Evolutionary conservation across 2,329 filamentous ascomycete genomes (phyloP), one percentile per base, ranked within the genome.

Genomic region (Metarhizium guizhouense): DNA sequence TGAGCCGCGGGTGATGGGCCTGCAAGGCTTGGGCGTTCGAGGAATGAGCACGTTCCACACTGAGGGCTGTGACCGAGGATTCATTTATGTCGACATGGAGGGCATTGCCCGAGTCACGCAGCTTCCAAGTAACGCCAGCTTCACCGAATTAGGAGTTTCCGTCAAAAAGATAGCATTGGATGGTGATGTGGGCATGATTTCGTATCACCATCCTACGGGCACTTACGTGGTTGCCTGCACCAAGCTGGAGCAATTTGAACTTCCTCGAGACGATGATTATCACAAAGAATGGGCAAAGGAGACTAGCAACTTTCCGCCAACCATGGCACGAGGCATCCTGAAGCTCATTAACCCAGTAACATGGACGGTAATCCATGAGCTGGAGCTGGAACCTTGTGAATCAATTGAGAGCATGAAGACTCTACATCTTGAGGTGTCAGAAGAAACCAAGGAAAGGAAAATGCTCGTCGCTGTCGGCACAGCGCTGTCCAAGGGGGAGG

Each of bases 401-500:
- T 81, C 84, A 13, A 78, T 95, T 14, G 86, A 94, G 67, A 90
- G 87, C 58, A 82, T 97, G 64, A 86, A 93, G 68, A 86, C 87
- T 4, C 79, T 97, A 43, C 87, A 88, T 54, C 81, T 99, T 14
- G 94, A 97, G 70, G 79, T 95, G 7, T 96, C 92, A 0, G 94
- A 99, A 71, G 84, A 86, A 38, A 96, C 91, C 0, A 90, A 94
- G 66, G 88, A 96, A 67, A 85, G 90, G 16, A 87, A 85, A 64
- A 86, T 88, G 65, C 79, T 97, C 50, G 80, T 99, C 52, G 84
- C 86, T 0, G 86, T 96, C 1, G 94, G 93, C 14, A 96, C 93
- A 0, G 87, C 90, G 1, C 81, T 94, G 30, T 81, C 86, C n/a
- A 87, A 87, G 58, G 94, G 94, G 45, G 94, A 99, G 71, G 94